phyloP scores from a whole-genome alignment of 495 filamentous ascomycete genomes.

The Neurospora tetraspora region DNA sequence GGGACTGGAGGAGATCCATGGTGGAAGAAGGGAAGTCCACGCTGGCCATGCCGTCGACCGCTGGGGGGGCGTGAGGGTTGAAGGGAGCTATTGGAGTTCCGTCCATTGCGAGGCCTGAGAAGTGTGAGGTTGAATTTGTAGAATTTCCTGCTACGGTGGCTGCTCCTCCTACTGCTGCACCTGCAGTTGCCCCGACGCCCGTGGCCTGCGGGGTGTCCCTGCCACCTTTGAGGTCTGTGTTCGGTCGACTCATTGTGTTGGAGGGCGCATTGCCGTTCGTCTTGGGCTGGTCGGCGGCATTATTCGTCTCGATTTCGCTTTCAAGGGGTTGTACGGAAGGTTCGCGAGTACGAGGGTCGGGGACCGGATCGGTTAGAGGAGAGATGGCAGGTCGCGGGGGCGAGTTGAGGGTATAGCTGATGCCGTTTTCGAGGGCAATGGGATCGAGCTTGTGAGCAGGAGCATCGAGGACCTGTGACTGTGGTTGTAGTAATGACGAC shows the following conservation, averaged over 20 bases:
- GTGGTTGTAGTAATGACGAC: background rate
- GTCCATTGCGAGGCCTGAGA: background rate
- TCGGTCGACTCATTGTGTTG: background rate
- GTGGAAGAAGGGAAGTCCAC: constrained; percentile 3
- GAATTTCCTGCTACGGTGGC: background rate
- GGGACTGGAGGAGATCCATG: constrained; percentile 12
- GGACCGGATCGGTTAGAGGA: constrained; percentile 21
- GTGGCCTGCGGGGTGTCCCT: background rate
- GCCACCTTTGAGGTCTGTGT: background rate
- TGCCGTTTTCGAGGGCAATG: background rate
- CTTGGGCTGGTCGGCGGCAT: background rate
- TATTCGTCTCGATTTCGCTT: background rate
- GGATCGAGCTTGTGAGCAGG: background rate
- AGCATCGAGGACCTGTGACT: background rate
- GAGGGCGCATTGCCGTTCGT: background rate
- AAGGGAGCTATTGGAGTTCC: background rate
- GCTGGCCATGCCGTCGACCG: background rate
- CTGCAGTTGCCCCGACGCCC: background rate
- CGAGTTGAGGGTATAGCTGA: constrained; percentile 8
- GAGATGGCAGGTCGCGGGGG: constrained; percentile 26
- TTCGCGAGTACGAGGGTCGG: constrained; percentile 18
- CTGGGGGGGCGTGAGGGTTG: background rate
- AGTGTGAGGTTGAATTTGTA: background rate
- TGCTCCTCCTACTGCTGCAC: background rate
- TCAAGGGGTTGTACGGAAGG: constrained; percentile 7